Conservation (phyloP, 169 alveolate genomes). For the Plasmodium knowlesi region DNA sequence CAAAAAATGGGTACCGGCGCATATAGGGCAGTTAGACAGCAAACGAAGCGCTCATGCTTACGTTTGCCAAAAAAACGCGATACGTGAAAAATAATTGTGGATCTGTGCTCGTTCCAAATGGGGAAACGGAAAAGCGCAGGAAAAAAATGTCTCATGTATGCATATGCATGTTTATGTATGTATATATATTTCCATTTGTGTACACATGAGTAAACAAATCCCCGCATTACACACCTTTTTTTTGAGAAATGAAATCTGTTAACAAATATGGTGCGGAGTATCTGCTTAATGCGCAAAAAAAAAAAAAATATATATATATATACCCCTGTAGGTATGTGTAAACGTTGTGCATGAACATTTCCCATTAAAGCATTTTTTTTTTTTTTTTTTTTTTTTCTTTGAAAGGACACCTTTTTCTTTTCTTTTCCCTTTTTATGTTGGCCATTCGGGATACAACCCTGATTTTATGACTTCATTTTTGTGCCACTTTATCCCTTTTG, state of each 20-base stretch:
- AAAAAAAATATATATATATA: neutral
- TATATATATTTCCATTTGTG: neutral
- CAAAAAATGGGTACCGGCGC: neutral
- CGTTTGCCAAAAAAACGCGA: neutral
- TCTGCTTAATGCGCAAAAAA: neutral
- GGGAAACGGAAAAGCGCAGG: neutral
- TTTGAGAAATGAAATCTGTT: neutral
- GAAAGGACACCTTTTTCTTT: neutral
- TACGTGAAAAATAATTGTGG: neutral
- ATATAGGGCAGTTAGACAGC: neutral
- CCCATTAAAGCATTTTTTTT: neutral
- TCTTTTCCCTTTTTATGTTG: neutral
- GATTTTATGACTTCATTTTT: neutral
- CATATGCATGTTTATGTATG: neutral
- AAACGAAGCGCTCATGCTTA: constrained; percentile 3
- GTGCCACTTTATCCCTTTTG: neutral
- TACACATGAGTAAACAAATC: neutral
- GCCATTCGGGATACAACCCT: neutral
- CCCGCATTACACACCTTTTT: neutral
- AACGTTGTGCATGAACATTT: neutral
- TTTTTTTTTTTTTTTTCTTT: constrained; percentile 6
- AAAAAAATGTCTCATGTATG: neutral
- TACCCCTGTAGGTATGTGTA: neutral
- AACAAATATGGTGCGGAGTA: neutral
- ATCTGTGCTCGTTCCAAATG: neutral